Evolutionary conservation across 2,329 filamentous ascomycete genomes (phyloP), one percentile per base, ranked within the genome.

Genomic region (Colletotrichum sp.): DNA sequence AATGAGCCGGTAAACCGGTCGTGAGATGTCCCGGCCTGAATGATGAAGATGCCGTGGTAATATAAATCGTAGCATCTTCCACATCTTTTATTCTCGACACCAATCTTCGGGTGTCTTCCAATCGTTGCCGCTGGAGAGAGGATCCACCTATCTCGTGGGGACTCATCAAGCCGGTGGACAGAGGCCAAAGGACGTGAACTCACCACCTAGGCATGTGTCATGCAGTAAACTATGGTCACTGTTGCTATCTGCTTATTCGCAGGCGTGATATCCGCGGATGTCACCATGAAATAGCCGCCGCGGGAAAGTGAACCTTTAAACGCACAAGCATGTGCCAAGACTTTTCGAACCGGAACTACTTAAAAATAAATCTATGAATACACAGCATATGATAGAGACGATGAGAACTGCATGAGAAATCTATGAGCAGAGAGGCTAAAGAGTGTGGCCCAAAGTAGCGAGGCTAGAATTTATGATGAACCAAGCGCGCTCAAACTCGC

Each of bases 1-100:
- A 39, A 0, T 10, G 36, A 39, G 8, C 16, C 4, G 8, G 1
- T 39, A 18, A 2, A 1, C 36, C 8, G 8, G 36, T 39, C 8
- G 15, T 0, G 1, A 18, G 1, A 39, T 9, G 4, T 9, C 8
- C 36, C 8, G 0, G 16, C 5, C 36, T 18, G 2, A 1, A 18
- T 18, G 5, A 1, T 6, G 39, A n/a, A 44, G 18, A 44, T 44
- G 18, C 6, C 1, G 18, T 6, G 5, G 18, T 6, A 6, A 44
- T 44, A n/a, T n/a, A n/a, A 4, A 44, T 44, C 1, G 39, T n/a
- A n/a, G 4, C 18, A 0, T 39, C 16, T 18, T 18, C 0, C 1
- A 18, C 4, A 39, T 39, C 36, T 39, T 9, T 18, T 9, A 3
- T 18, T 9, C 36, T 39, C 36, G 2, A 6, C 36, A 39, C 16